phyloP scores from a whole-genome alignment of 768 basidiomycete species.

The Pleurotus platypus region DNA sequence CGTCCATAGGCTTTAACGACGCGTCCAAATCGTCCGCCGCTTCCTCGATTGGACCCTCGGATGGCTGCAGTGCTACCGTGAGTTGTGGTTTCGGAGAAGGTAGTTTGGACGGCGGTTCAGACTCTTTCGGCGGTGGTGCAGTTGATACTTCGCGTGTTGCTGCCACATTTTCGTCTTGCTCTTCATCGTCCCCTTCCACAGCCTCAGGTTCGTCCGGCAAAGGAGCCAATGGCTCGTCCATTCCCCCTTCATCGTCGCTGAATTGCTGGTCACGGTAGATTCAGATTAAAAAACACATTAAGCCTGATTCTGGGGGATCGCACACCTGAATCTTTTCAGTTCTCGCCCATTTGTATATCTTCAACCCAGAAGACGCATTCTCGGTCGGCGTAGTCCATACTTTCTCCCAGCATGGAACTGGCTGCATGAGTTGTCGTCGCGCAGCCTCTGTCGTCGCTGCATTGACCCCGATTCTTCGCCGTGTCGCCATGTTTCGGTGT shows the following conservation, averaged over 20 bases:
- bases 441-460: slow-evolving; percentile 77
- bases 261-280: slow-evolving; percentile 57
- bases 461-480: slow-evolving; percentile 75
- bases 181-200: slow-evolving; percentile 71
- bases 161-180: slow-evolving; percentile 58
- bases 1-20: slow-evolving; percentile 54
- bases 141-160: slow-evolving; percentile 23
- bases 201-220: slow-evolving; percentile 76
- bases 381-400: slow-evolving; percentile 59
- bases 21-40: slow-evolving; percentile 45
- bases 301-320: not conserved
- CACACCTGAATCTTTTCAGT: slow-evolving; percentile 75
- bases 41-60: slow-evolving; percentile 41
- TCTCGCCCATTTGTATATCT: slow-evolving; percentile 75
- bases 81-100: slow-evolving; percentile 68
- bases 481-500: slow-evolving; percentile 52
- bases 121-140: slow-evolving; percentile 29
- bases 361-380: slow-evolving; percentile 50
- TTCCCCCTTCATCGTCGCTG: slow-evolving; percentile 80
- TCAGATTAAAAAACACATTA: not conserved
- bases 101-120: slow-evolving; percentile 48
- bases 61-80: slow-evolving; percentile 44
- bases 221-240: slow-evolving; percentile 77
- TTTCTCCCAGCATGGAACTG: slow-evolving; percentile 86
- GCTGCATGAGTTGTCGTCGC: slow-evolving; percentile 82